Conservation (phyloP, 345 rosid genomes). For the Kernera saxatilis region DNA sequence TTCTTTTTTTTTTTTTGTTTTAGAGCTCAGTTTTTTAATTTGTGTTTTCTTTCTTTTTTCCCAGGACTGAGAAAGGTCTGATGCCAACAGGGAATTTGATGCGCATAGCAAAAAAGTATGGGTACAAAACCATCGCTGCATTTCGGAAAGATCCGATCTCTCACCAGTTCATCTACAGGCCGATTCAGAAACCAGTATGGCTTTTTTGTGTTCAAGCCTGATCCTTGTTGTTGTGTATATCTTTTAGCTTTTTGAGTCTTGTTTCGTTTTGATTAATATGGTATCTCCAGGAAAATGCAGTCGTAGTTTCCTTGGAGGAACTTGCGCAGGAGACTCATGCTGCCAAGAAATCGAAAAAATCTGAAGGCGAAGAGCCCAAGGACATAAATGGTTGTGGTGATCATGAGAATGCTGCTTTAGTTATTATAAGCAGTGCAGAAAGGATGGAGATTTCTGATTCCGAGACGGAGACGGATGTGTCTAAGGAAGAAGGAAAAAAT, state of each 20-base stretch:
- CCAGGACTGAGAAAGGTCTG: slow-evolving; percentile 71
- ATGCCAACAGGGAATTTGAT: slow-evolving; percentile 77
- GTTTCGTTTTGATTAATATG: neutral
- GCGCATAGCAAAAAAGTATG: too few species aligned
- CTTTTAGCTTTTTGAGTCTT: slow-evolving; percentile 5
- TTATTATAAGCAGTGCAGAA: slow-evolving; percentile 7
- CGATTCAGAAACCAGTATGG: slow-evolving; percentile 26
- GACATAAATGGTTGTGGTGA: slow-evolving; percentile 28
- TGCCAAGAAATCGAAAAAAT: too few species aligned
- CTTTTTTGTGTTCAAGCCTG: slow-evolving; percentile 14
- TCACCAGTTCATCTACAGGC: too few species aligned
- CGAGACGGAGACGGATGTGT: too few species aligned
- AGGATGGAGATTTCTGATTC: slow-evolving; percentile 22
- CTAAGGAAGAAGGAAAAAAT: slow-evolving; percentile 8
- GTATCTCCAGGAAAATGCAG: slow-evolving; percentile 31
- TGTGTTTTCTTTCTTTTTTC: too few species aligned
- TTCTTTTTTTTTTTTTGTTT: neutral
- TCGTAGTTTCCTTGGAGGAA: slow-evolving; percentile 32
- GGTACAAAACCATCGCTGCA: too few species aligned
- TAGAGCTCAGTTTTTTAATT: too few species aligned
- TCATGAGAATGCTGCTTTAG: slow-evolving; percentile 25
- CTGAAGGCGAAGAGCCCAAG: slow-evolving; percentile 30
- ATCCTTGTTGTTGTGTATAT: slow-evolving; percentile 23
- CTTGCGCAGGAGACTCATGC: slow-evolving; percentile 62
- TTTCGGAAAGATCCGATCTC: too few species aligned